phyloP scores from a whole-genome alignment of 352 stramenopile genomes.

The Phytophthora ramorum region DNA sequence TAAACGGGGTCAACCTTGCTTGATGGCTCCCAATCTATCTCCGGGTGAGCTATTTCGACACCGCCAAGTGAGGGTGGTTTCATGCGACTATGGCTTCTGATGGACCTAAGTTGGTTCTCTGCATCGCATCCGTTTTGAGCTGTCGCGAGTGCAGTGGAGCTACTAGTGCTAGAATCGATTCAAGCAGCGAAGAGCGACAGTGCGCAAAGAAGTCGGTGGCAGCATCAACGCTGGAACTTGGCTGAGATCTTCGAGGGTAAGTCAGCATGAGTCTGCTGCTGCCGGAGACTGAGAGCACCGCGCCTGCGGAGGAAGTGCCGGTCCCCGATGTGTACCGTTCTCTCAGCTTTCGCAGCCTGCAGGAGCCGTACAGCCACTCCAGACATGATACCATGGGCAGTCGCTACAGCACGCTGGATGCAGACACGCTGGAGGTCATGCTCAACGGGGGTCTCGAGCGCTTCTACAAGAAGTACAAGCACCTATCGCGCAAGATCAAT shows the following conservation, averaged over 20 bases:
- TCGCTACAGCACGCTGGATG: conserved; percentile 61
- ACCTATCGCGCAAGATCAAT: conserved; percentile 65
- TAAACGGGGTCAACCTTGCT: neutral
- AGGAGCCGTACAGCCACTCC: conserved; percentile 63
- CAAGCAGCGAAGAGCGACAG: neutral
- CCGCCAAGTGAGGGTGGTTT: neutral
- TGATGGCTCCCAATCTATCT: no score
- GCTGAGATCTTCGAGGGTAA: neutral
- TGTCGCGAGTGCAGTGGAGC: neutral
- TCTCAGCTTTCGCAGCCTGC: conserved; percentile 68
- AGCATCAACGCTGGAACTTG: no score
- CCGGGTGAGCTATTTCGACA: neutral
- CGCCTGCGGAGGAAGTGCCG: conserved; percentile 54
- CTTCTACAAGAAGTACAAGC: conserved; percentile 81
- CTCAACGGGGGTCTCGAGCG: conserved; percentile 62
- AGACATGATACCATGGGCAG: conserved; percentile 49
- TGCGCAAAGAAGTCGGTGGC: neutral
- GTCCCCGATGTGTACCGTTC: conserved; percentile 69
- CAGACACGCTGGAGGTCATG: conserved; percentile 64
- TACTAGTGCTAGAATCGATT: neutral
- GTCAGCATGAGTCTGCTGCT: conserved; percentile 72
- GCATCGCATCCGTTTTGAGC: neutral
- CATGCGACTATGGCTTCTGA: neutral
- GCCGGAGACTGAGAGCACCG: conserved; percentile 68
- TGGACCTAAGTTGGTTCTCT: neutral